Conservation (phyloP, 805 yeast species). For the Vanderwaltozyma verrucispora region DNA sequence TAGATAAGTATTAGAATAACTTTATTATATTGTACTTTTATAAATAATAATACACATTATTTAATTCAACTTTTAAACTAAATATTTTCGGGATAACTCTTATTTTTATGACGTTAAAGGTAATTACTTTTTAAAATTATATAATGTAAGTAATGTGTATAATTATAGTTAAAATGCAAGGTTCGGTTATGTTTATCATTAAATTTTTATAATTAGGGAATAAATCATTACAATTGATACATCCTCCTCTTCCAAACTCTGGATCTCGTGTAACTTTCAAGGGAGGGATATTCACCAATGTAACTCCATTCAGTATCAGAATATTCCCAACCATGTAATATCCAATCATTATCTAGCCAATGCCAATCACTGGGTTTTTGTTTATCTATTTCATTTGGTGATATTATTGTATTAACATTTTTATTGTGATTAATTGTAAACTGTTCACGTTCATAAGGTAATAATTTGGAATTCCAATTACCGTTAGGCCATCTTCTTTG, state of each 20-base stretch:
- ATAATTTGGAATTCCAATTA: slow-evolving; percentile 15
- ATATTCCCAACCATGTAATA: slow-evolving; percentile 17
- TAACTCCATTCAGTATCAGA: slow-evolving; percentile 20
- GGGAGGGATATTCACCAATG: slow-evolving; percentile 17
- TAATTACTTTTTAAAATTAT: no score
- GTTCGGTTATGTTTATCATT: no score
- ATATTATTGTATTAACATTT: neutral
- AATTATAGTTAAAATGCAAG: no score
- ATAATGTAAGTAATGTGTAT: slow-evolving; percentile 1
- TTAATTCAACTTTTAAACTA: neutral
- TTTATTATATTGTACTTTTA: neutral
- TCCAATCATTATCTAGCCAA: slow-evolving; percentile 25
- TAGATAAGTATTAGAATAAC: neutral
- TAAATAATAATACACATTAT: neutral
- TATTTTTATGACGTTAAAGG: no score
- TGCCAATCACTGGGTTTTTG: slow-evolving; percentile 13
- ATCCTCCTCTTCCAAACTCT: slow-evolving; percentile 19
- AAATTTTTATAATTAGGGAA: no score
- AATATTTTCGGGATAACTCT: no score
- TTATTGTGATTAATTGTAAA: slow-evolving; percentile 7
- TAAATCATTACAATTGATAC: slow-evolving; percentile 5
- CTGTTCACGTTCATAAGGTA: slow-evolving; percentile 18
- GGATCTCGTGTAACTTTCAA: slow-evolving; percentile 21
- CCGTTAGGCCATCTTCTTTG: slow-evolving; percentile 23
- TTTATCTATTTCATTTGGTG: slow-evolving; percentile 16